Evolutionary conservation across 2,329 filamentous ascomycete species (phyloP).

Genomic region (Mycosphaerelloides madeirae): DNA sequence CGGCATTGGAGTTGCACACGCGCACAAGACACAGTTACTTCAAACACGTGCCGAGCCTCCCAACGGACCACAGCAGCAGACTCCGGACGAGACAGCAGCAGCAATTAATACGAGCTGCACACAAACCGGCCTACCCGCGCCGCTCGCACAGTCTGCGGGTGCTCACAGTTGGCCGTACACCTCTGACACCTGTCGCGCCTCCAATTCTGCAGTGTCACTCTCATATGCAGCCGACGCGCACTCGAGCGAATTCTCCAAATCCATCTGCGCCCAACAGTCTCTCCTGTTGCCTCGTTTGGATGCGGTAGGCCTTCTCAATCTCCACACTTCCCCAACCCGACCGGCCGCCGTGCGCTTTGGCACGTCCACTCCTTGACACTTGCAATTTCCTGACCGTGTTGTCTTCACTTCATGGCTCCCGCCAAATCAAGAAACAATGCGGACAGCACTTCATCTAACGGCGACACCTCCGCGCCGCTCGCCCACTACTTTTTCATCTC

Average conservation of each 20-base stretch:
- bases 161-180: conserved; percentile 1
- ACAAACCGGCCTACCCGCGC: no score
- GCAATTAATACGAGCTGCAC: no score
- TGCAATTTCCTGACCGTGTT: background rate
- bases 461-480: conserved; percentile 48
- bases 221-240: conserved; percentile 2
- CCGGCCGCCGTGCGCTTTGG: conserved; percentile 4
- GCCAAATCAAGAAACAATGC: conserved; percentile 18
- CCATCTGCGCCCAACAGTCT: background rate
- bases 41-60: no score
- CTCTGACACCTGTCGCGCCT: conserved; percentile 12
- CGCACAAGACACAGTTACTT: no score
- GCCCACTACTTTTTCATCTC: conserved; percentile 65
- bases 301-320: background rate
- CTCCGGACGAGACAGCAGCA: no score
- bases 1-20: no score
- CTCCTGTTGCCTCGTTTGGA: background rate
- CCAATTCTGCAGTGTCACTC: conserved; percentile 6
- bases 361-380: conserved; percentile 18
- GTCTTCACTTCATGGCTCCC: conserved; percentile 20
- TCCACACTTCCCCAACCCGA: background rate
- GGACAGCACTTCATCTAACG: conserved; percentile 28
- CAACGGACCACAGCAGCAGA: no score
- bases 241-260: conserved; percentile 3
- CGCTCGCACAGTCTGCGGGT: background rate